phyloP scores from a whole-genome alignment of 1,284 basidiomycete species.

The Melampsora abietis-canadensis region DNA sequence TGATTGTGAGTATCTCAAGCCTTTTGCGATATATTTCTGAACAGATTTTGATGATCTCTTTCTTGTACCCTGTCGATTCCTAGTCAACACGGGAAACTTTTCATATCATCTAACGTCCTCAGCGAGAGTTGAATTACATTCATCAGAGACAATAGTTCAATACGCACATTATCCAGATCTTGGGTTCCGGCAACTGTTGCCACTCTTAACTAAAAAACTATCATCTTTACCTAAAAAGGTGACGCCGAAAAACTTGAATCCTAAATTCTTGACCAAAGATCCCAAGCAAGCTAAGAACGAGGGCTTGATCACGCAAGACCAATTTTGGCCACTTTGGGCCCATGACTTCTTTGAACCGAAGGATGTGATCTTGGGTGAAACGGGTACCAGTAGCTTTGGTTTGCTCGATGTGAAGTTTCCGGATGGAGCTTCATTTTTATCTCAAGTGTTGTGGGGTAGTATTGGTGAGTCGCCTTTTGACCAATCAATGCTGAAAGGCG shows the following conservation, averaged over 20 bases:
- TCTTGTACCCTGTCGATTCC: neutral
- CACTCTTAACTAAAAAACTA: constrained; percentile 47
- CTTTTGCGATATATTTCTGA: too few relatives aligned
- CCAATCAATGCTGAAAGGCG: too few relatives aligned
- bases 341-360: constrained; percentile 67
- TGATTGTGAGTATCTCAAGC: constrained; percentile 59
- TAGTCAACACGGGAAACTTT: constrained; percentile 15
- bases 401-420: constrained; percentile 48
- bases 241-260: constrained; percentile 45
- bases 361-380: constrained; percentile 78
- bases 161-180: constrained; percentile 44
- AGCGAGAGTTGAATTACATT: constrained; percentile 68
- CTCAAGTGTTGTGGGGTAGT: constrained; percentile 70
- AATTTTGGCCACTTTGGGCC: constrained; percentile 75
- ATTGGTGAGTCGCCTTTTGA: constrained; percentile 52
- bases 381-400: constrained; percentile 57
- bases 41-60: constrained; percentile 36
- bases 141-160: constrained; percentile 67
- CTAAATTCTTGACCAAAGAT: constrained; percentile 36
- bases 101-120: constrained; percentile 45
- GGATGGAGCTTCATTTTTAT: constrained; percentile 50
- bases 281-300: constrained; percentile 39
- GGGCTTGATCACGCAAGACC: constrained; percentile 49
- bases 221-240: constrained; percentile 14
- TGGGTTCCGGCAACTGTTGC: constrained; percentile 49